Evolutionary conservation across 2,329 filamentous ascomycete species (phyloP).

Genomic region (Botryotinia convoluta): DNA sequence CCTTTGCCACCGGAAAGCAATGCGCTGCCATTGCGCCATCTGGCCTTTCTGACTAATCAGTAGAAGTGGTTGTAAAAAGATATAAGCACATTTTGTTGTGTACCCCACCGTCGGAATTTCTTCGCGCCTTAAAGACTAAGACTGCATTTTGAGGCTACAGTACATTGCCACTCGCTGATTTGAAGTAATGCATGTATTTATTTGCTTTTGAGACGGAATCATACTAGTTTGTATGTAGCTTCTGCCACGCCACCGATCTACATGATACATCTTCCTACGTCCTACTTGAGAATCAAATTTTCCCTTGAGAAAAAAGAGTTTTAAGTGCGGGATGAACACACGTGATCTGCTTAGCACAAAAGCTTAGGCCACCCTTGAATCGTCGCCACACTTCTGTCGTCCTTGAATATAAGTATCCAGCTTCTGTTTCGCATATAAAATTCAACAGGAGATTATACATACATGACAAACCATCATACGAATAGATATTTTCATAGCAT

Average conservation of each 20-base stretch:
- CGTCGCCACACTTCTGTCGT: too few species aligned
- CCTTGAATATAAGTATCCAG: too few species aligned
- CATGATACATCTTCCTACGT: not conserved
- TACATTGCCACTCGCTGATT: rapidly evolving
- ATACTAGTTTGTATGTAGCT: not conserved
- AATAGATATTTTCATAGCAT: too few species aligned
- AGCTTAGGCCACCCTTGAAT: not conserved
- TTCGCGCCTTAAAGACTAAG: not conserved
- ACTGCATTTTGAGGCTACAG: not conserved
- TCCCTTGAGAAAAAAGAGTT: not conserved
- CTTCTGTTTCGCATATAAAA: too few species aligned
- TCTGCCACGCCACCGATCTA: not conserved
- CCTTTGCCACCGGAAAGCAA: constrained; percentile 36
- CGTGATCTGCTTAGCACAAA: not conserved
- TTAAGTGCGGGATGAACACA: not conserved
- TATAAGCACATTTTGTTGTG: rapidly evolving
- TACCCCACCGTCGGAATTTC: not conserved
- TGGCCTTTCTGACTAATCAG: constrained; percentile 8
- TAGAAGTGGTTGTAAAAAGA: rapidly evolving
- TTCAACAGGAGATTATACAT: too few species aligned
- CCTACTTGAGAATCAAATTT: not conserved
- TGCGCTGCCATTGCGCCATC: constrained; percentile 33
- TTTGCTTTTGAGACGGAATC: too few species aligned
- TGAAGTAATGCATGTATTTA: too few species aligned
- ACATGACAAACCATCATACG: too few species aligned